Evolutionary conservation across 805 yeast genomes (phyloP), one percentile per base, ranked within the genome.

Genomic region (Pichia phayaonensis): DNA sequence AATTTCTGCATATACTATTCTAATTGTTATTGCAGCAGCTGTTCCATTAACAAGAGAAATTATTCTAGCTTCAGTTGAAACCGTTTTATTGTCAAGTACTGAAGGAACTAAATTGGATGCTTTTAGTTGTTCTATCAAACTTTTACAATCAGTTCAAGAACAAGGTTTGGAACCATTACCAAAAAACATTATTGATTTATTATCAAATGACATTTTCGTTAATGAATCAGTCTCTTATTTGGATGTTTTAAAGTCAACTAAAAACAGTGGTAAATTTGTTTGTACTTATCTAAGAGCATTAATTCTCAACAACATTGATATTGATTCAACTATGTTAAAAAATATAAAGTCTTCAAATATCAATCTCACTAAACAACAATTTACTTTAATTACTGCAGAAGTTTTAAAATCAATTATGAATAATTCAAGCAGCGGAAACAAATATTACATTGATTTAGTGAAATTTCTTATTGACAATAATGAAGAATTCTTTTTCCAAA

Each of bases 1-100:
- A 64, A 75, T 88, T 52, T 84, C 96, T 20, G 89, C 92, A 2
- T 92, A 87, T 64, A 86, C 96, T 45, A 72, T 90, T 15, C 63
- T 92, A 23, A 79, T 92, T 0, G 96, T 92, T 2, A 70, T 90
- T 47, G 77, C 85, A 7, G 74, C 92, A 3, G 84, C 92, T 44
- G 75, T 83, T 45, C 84, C 88, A 8, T 72, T 94, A 40, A 72
- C 79, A 8, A 72, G 66, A 56, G 74, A 74, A 15, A 77, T 86
- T 16, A 67, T 80, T 18, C 67, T 75, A 46, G 89, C 90, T 7
- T 79, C 86, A 1, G 72, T 78, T 34, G 80, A 76, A 53, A 80
- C 86, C 1, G 75, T 86, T 24, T 66, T 81, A 26, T 15, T 45
- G 5, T 51, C 57, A 8, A 16, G 27, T 8, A 42, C 51, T 3